Conservation (phyloP, 73 alveolate genomes). For the Stentor coeruleus region DNA sequence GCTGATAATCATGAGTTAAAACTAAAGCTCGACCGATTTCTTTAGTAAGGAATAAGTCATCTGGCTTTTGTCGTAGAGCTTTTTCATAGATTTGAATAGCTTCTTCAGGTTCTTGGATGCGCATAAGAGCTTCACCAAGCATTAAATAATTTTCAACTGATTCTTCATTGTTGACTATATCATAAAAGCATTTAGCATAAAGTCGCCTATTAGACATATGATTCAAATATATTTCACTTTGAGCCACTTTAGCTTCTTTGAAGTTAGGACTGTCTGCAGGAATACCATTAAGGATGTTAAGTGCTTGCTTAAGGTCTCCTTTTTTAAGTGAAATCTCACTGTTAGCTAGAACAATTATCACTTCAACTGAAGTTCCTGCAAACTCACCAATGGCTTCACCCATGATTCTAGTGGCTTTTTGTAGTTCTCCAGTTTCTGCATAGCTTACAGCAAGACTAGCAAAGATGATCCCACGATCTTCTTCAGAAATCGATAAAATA, state of each 20-base stretch:
- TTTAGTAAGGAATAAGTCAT: conserved; percentile 78
- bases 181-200: conserved; percentile 92
- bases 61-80: conserved; percentile 75
- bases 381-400: conserved; percentile 79
- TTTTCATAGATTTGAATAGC: conserved; percentile 88
- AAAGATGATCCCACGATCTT: conserved; percentile 74
- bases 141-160: conserved; percentile 79
- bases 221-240: conserved; percentile 88
- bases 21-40: conserved; percentile 92
- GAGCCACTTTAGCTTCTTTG: conserved; percentile 83
- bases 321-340: conserved; percentile 86
- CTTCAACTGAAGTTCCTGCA: conserved; percentile 81
- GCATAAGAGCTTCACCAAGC: conserved; percentile 96
- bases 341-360: conserved; percentile 70
- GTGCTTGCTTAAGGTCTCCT: conserved; percentile 97
- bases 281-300: conserved; percentile 83
- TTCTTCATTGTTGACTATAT: conserved; percentile 84
- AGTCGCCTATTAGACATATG: conserved; percentile 93
- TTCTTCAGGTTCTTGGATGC: conserved; percentile 97
- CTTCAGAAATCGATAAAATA: conserved; percentile 37
- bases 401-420: conserved; percentile 65
- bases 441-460: conserved; percentile 53
- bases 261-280: conserved; percentile 83
- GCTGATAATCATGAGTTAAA: conserved; percentile 92
- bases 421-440: conserved; percentile 60